Evolutionary conservation across 176 grass and related monocot genomes (phyloP), one percentile per base, ranked within the genome.

Genomic region (Aegilops sharonensis): DNA sequence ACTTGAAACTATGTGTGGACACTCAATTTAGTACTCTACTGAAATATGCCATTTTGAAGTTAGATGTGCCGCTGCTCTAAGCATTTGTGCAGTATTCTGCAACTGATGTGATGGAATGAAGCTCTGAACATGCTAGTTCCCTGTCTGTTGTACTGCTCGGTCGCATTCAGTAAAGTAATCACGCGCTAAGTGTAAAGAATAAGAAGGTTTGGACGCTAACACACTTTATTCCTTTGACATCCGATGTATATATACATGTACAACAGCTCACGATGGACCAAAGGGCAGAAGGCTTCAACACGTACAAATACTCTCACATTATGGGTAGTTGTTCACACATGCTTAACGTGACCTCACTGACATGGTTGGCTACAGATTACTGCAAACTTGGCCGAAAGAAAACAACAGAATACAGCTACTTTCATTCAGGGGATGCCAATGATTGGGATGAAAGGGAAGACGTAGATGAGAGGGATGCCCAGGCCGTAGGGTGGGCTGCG

Each of bases 391-490:
- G 59, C 6, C 1, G 5, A 4, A 32, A 50, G 29, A 27, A 36
- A 64, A 42, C 2, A 68, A 10, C 25, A 7, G 2, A 24, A 25
- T 43, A n/a, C 50, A 10, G 10, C 3, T 31, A 8, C 3, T 6
- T 57, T 68, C 24, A 15, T 34, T 84, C 27, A 90, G 17, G 32
- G 50, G 14, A 52, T 52, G 48, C 48, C 50, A 54, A 54, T 91
- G 81, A 88, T 85, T 0, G 90, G 90, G 30, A 91, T 27, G 86
- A 91, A 91, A 63, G 78, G 86, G 64, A 91, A 88, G 81, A 91
- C 70, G 83, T 48, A 85, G 54, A 91, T 85, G 82, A 88, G 82
- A 4, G 90, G 83, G 62, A 88, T 64, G 2, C 82, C 72, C 64
- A 77, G n/a, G 24, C 47, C 42, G 24, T 73, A 72, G 27, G 86